phyloP scores from a whole-genome alignment of 1,284 basidiomycete genomes.

The Pascua sp. region DNA sequence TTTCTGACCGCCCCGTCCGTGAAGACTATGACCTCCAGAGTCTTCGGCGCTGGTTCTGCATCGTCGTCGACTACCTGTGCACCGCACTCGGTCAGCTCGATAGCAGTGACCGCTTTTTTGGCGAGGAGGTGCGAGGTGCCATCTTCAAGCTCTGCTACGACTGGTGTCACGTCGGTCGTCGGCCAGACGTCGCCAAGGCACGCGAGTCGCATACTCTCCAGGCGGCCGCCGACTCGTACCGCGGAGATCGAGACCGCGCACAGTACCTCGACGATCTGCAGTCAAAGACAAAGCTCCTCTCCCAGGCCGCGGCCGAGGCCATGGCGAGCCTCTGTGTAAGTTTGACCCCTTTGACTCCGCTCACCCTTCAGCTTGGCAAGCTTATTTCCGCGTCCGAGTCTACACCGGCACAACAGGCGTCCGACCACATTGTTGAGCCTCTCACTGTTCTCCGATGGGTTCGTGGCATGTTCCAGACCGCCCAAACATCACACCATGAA shows the following conservation, averaged over 20 bases:
- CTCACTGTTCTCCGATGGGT: constrained; percentile 52
- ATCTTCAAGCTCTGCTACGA: constrained; percentile 86
- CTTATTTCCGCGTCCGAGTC: constrained; percentile 38
- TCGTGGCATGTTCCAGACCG: constrained; percentile 49
- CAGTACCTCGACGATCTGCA: constrained; percentile 59
- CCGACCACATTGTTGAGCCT: constrained; percentile 46
- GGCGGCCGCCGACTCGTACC: constrained; percentile 57
- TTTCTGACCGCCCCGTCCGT: constrained; percentile 67
- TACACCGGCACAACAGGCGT: constrained; percentile 36
- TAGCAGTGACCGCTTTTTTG: constrained; percentile 72
- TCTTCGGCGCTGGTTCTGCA: constrained; percentile 83
- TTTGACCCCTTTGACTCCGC: constrained; percentile 34
- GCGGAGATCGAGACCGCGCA: constrained; percentile 58
- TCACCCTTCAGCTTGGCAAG: constrained; percentile 33
- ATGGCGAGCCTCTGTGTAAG: constrained; percentile 72
- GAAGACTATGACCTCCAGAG: constrained; percentile 77
- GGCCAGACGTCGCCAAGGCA: constrained; percentile 69
- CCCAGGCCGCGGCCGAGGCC: constrained; percentile 73
- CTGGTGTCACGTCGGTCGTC: constrained; percentile 83
- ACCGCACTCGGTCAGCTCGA: constrained; percentile 68
- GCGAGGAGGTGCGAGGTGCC: constrained; percentile 69
- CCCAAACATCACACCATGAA: constrained; percentile 44
- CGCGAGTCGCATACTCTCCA: constrained; percentile 72
- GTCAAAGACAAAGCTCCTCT: constrained; percentile 67
- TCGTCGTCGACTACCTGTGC: constrained; percentile 79